Conservation (phyloP, 768 basidiomycete species). For the Agaricus blazei region DNA sequence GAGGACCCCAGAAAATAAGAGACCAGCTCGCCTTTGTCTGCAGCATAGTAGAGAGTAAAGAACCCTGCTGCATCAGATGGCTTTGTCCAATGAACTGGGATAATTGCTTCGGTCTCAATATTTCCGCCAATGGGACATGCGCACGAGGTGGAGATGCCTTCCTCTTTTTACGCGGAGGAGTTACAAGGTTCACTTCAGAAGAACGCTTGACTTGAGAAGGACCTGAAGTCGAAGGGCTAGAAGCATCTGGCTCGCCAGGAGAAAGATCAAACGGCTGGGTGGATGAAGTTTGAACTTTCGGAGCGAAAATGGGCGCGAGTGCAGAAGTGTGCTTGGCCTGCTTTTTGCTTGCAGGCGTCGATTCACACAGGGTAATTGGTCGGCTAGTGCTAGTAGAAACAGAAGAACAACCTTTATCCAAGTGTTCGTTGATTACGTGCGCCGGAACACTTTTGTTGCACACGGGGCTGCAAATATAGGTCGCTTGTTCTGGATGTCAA, state of each 20-base stretch:
- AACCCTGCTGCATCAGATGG: slow-evolving; percentile 54
- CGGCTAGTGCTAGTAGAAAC: slow-evolving; percentile 11
- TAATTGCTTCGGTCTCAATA: slow-evolving; percentile 58
- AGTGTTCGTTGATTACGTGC: slow-evolving; percentile 42
- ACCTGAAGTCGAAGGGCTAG: not conserved
- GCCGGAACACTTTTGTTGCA: slow-evolving; percentile 39
- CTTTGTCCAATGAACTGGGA: slow-evolving; percentile 70
- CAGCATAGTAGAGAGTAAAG: slow-evolving; percentile 49
- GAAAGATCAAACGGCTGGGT: not conserved
- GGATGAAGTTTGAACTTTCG: slow-evolving; percentile 15
- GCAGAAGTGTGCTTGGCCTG: slow-evolving; percentile 7
- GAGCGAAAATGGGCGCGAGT: slow-evolving; percentile 39
- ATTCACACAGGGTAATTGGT: not conserved
- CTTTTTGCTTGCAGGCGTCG: slow-evolving; percentile 9
- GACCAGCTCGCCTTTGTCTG: slow-evolving; percentile 50
- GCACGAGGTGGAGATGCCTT: slow-evolving; percentile 13
- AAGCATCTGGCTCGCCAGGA: not conserved
- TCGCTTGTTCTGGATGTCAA: not conserved
- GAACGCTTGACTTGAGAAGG: slow-evolving; percentile 14
- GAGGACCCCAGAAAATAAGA: slow-evolving; percentile 72
- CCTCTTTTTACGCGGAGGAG: slow-evolving; percentile 15
- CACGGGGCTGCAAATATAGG: slow-evolving; percentile 34
- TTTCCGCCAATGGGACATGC: slow-evolving; percentile 64
- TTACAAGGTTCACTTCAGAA: slow-evolving; percentile 12
- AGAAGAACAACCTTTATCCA: slow-evolving; percentile 39